A percentile compares a stretch with the other conserved stretches of the same genome.
Conservation (phyloP, 257 asterid genomes). For the Mentha longifolia region DNA sequence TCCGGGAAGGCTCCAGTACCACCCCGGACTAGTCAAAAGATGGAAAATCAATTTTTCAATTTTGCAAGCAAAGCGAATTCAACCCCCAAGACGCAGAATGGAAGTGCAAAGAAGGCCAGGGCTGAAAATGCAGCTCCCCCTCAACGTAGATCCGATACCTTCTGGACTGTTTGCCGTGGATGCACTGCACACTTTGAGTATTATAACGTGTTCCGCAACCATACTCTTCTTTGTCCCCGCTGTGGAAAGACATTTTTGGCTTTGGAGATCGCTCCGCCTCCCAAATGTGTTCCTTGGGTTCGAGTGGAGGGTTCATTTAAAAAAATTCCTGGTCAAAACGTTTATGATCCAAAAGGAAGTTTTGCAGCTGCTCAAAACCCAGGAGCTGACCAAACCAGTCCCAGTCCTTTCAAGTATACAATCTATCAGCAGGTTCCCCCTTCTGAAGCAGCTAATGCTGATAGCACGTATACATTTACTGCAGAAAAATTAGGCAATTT, state of each 20-base stretch:
- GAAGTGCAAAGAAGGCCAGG: constrained; percentile 37
- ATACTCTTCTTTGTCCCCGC: constrained; percentile 57
- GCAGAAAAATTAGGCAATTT: constrained; percentile 54
- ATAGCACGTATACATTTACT: constrained; percentile 47
- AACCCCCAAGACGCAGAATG: constrained; percentile 44
- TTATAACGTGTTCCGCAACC: constrained; percentile 55
- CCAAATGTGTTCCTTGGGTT: constrained; percentile 41
- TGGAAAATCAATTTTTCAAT: constrained; percentile 38
- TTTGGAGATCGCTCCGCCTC: constrained; percentile 52
- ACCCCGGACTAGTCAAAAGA: background rate
- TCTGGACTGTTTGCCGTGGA: constrained; percentile 72
- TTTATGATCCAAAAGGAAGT: constrained; percentile 38
- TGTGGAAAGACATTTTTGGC: constrained; percentile 58
- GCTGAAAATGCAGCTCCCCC: constrained; percentile 41
- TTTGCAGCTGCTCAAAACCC: constrained; percentile 43
- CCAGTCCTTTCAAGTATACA: constrained; percentile 20
- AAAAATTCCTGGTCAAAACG: constrained; percentile 37
- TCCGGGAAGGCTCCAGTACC: constrained; percentile 14
- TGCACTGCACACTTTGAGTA: constrained; percentile 75
- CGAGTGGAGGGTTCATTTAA: constrained; percentile 35
- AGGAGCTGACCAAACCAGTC: constrained; percentile 41
- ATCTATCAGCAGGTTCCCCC: background rate
- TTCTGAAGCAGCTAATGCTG: constrained; percentile 41
- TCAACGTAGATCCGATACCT: constrained; percentile 55
- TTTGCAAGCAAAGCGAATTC: constrained; percentile 38